Percentiles rank a stretch among this genome's conserved stretches.
Evolutionary conservation across 2,329 filamentous ascomycete species (phyloP).

Genomic region (Microascus cirrosus): DNA sequence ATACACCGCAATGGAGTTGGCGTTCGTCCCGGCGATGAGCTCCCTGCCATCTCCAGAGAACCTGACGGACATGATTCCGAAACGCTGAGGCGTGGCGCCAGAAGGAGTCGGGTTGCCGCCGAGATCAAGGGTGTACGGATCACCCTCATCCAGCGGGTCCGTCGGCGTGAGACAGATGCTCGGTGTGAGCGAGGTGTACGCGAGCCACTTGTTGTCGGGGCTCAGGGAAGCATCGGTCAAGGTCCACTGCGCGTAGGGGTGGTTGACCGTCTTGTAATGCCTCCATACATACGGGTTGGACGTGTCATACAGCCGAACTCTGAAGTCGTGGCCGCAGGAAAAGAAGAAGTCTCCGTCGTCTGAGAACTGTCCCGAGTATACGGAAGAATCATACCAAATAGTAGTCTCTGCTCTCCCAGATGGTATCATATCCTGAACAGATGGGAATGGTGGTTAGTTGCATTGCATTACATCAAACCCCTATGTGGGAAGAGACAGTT

Average conservation of each 20-base stretch:
- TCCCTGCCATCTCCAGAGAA: slow-evolving; percentile 89
- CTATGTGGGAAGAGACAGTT: neutral
- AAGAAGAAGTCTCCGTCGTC: slow-evolving; percentile 98
- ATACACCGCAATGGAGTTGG: slow-evolving; percentile 74
- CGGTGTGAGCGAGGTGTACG: slow-evolving; percentile 80
- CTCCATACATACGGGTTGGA: slow-evolving; percentile 92
- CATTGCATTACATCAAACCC: neutral
- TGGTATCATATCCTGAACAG: slow-evolving; percentile 59
- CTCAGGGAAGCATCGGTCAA: slow-evolving; percentile 88
- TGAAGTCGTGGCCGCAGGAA: slow-evolving; percentile 82
- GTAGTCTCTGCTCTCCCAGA: slow-evolving; percentile 70
- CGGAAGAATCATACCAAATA: slow-evolving; percentile 74
- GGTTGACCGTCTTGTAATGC: slow-evolving; percentile 83
- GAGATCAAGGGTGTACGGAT: slow-evolving; percentile 72
- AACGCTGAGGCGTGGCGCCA: slow-evolving; percentile 14
- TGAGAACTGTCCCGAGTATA: slow-evolving; percentile 93
- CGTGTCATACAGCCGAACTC: slow-evolving; percentile 94
- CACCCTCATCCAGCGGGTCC: slow-evolving; percentile 68
- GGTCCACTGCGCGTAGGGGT: slow-evolving; percentile 87
- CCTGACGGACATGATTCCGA: slow-evolving; percentile 77
- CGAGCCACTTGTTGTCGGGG: slow-evolving; percentile 83
- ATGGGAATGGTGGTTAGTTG: neutral
- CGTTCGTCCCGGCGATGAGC: slow-evolving; percentile 78
- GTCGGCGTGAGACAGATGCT: slow-evolving; percentile 80
- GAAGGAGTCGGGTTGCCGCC: slow-evolving; percentile 27